These are phyloP conservation scores for Sarocladium strictum DNA, from an alignment of 2,329 filamentous ascomycete species.

Conservation along the genomic window DNA sequence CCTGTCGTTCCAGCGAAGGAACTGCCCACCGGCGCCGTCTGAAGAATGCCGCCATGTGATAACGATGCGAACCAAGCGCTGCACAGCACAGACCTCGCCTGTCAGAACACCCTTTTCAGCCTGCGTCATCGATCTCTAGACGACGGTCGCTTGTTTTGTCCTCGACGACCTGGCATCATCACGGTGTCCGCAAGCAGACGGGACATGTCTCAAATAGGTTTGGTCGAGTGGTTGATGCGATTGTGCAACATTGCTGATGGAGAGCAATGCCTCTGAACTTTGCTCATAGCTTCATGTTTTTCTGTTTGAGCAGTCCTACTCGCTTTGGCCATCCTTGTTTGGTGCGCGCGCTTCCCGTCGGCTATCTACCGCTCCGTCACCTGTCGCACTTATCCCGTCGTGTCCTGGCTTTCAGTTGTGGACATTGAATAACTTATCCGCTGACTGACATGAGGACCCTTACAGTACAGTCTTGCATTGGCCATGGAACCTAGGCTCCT, in stretches of 20 bases:
- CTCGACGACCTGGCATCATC: neutral
- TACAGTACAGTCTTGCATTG: no score
- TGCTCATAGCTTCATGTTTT: neutral
- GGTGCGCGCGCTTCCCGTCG: neutral
- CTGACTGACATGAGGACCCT: no score
- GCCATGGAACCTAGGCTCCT: no score
- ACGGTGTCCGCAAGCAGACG: neutral
- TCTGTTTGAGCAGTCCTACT: no score
- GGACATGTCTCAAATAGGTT: no score
- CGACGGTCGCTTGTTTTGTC: neutral
- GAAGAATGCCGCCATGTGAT: slow-evolving; percentile 6
- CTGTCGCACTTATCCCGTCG: neutral
- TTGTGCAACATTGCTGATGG: no score
- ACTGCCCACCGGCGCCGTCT: no score
- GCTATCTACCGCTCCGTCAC: neutral
- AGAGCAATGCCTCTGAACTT: no score
- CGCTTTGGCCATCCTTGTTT: neutral
- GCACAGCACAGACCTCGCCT: neutral
- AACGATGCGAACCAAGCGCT: neutral
- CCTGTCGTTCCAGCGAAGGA: neutral
- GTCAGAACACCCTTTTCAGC: neutral
- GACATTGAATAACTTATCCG: neutral
- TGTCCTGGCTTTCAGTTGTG: neutral
- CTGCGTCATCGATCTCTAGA: neutral
- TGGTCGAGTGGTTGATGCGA: no score